Evolutionary conservation across 768 basidiomycete genomes (phyloP).

Genomic region (Lactarius akahatsu): DNA sequence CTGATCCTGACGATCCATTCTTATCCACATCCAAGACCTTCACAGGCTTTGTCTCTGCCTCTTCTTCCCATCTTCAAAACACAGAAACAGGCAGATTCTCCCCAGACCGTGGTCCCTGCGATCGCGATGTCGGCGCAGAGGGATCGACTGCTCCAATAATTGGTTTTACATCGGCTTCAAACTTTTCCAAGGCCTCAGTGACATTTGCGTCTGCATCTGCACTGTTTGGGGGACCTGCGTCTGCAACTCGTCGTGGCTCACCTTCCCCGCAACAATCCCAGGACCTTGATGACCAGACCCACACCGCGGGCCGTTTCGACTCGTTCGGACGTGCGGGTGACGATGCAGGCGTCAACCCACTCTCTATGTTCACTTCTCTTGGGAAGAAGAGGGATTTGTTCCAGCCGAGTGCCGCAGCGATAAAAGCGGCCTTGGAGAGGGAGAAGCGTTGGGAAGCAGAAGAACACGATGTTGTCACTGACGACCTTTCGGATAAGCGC

Average conservation of each 20-base stretch:
- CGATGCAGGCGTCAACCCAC: background rate
- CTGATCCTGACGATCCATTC: slow-evolving; percentile 23
- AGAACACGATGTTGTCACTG: slow-evolving; percentile 4
- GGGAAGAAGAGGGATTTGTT: slow-evolving; percentile 21
- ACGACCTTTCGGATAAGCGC: background rate
- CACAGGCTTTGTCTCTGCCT: slow-evolving; percentile 11
- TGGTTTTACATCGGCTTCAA: slow-evolving; percentile 20
- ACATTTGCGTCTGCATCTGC: slow-evolving; percentile 19
- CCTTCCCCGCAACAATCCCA: background rate
- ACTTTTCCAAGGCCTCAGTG: background rate
- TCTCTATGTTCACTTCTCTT: slow-evolving; percentile 18
- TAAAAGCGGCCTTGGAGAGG: slow-evolving; percentile 15
- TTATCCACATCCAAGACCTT: slow-evolving; percentile 5
- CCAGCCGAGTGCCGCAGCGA: slow-evolving; percentile 19
- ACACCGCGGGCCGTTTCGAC: background rate
- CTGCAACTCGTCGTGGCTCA: slow-evolving; percentile 6
- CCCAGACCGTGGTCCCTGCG: background rate
- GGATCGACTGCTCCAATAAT: slow-evolving; percentile 1
- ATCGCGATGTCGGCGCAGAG: background rate
- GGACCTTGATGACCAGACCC: background rate
- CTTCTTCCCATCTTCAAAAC: background rate
- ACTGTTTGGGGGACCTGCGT: background rate
- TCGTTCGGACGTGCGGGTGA: background rate
- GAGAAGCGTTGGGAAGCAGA: slow-evolving; percentile 24
- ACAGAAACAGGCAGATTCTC: background rate